Evolutionary conservation across 2,329 filamentous ascomycete genomes (phyloP), one percentile per base, ranked within the genome.

Genomic region (Diaporthe sp.): DNA sequence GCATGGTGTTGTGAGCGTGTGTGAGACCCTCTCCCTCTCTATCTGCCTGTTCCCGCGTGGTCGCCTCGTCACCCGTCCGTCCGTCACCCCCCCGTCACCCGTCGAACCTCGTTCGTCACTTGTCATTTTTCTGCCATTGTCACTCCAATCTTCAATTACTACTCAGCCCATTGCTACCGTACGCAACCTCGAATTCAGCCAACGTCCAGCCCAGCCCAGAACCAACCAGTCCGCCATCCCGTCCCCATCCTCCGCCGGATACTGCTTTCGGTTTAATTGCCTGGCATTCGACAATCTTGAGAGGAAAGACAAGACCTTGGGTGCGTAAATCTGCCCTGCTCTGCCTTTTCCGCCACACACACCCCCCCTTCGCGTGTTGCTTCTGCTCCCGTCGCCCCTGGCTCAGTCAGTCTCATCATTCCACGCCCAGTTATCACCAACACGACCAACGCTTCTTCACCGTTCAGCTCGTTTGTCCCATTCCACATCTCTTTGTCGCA

Each of bases 1-100:
- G 58, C 58, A 61, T 42, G 59, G 30, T 66, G 63, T 51, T 65
- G 59, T 47, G 42, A 51, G 32, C 35, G 50, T 61, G 66, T 71
- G 70, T 63, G 65, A 63, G 71, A 59, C 32, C 35, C 9, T 27
- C 32, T 30, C 32, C 25, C 22, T 37, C 30, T 37, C 47, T 51
- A 15, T 53, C 58, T 66, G 70, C 70, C 58, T 72, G 59, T 72
- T 65, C 58, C 50, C 58, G 47, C 70, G 59, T 68, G 51, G 71
- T 35, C 71, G 66, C 71, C 69, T 61, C 65, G 55, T 70, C 72
- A 61, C 66, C 50, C 39, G 58, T 71, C 66, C 65, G 53, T 6
- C 44, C 47, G 47, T 56, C 51, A 25, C 53, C 30, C 55, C 58
- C 37, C 58, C 37, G 58, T 44, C 58, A 61, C 39, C 58, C 58